phyloP scores from a whole-genome alignment of 441 rosid species.

The Jatropha multifida region DNA sequence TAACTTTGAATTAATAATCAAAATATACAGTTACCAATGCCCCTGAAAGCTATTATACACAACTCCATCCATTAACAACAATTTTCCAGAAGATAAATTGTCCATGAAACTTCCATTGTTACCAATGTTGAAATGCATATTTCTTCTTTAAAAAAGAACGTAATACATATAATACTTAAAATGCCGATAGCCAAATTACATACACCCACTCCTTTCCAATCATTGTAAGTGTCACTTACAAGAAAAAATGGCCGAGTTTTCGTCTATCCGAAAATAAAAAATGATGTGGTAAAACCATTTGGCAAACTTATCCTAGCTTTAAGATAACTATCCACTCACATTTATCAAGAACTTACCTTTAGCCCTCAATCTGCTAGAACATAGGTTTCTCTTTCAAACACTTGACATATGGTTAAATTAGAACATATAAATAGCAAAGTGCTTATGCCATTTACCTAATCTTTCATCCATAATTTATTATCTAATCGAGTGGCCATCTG shows the following conservation, averaged over 20 bases:
- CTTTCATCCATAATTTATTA: neutral
- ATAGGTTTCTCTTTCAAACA: neutral
- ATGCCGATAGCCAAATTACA: neutral
- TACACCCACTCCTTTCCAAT: neutral
- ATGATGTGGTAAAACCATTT: neutral
- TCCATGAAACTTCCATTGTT: neutral
- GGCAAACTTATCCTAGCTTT: neutral
- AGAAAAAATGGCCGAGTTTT: neutral
- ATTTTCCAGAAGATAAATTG: neutral
- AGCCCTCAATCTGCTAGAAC: neutral
- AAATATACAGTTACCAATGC: neutral
- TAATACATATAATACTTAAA: neutral
- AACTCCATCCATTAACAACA: neutral
- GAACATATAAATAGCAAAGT: neutral
- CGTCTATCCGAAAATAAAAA: neutral
- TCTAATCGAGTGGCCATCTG: conserved; percentile 13
- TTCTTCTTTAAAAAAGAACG: neutral
- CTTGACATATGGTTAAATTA: neutral
- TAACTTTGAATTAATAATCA: neutral
- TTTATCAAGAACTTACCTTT: neutral
- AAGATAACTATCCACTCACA: neutral
- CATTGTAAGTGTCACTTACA: neutral
- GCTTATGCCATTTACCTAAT: conserved; percentile 3
- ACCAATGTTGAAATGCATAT: neutral
- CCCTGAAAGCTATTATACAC: neutral